These are phyloP conservation scores for Viridothelium virens DNA, from an alignment of 495 filamentous ascomycete genomes.

Conservation along the genomic window DNA sequence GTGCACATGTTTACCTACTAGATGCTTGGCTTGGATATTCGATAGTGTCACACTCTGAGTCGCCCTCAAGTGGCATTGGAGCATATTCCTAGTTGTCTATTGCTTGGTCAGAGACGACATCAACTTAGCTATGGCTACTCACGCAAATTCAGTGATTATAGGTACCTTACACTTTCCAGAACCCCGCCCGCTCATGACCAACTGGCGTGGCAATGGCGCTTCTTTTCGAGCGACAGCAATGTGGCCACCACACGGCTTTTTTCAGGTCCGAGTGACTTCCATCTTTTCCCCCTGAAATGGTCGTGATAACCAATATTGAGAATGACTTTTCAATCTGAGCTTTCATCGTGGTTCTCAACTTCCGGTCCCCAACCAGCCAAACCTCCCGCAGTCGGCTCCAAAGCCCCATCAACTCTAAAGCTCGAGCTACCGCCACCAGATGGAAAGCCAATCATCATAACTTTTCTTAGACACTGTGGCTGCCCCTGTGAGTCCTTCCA, in stretches of 20 bases:
- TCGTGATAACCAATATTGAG: neutral
- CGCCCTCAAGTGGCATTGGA: too few species aligned
- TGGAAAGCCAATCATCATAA: slow-evolving; percentile 44
- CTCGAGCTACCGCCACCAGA: slow-evolving; percentile 38
- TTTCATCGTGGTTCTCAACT: slow-evolving; percentile 21
- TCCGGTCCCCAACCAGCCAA: neutral
- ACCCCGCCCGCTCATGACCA: neutral
- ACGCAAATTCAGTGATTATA: too few species aligned
- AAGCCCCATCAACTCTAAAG: slow-evolving; percentile 42
- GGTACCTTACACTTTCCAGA: too few species aligned
- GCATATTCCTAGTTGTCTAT: too few species aligned
- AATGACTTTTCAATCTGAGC: slow-evolving; percentile 23
- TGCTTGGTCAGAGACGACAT: too few species aligned
- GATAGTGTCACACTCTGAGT: too few species aligned
- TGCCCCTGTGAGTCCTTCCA: slow-evolving; percentile 43
- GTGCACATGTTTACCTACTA: too few species aligned
- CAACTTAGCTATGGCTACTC: too few species aligned
- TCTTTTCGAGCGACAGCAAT: neutral
- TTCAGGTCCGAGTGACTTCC: neutral
- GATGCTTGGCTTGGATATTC: too few species aligned
- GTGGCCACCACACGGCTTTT: neutral
- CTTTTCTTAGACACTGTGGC: slow-evolving; percentile 55
- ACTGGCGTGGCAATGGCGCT: neutral
- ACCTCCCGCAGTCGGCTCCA: slow-evolving; percentile 13
- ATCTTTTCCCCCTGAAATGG: neutral